Percentiles rank a stretch among this genome's conserved stretches.
Evolutionary conservation across 306 rosid genomes (phyloP).

Genomic region (Cicer pinnatifidum): DNA sequence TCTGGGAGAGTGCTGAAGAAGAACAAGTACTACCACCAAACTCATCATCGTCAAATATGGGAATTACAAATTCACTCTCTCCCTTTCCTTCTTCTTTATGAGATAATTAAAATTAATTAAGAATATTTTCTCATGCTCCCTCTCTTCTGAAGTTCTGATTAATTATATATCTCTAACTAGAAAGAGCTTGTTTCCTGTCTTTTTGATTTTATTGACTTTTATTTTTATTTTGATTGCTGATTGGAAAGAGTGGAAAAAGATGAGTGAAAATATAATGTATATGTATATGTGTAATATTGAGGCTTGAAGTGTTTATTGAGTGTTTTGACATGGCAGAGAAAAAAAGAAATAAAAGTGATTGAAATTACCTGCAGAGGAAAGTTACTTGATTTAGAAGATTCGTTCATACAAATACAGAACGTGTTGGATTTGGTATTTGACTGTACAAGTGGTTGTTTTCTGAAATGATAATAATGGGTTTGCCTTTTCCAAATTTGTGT

Average conservation of each 20-base stretch:
- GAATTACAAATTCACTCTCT: slow-evolving; percentile 52
- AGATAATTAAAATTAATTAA: slow-evolving; percentile 31
- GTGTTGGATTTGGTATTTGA: slow-evolving; percentile 43
- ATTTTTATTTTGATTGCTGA: slow-evolving; percentile 36
- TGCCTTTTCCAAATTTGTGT: slow-evolving; percentile 14
- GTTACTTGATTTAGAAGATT: slow-evolving; percentile 49
- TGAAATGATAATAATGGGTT: slow-evolving; percentile 50
- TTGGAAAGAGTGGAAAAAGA: slow-evolving; percentile 51
- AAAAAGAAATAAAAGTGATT: slow-evolving; percentile 43
- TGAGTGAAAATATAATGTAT: slow-evolving; percentile 46
- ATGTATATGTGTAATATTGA: slow-evolving; percentile 35
- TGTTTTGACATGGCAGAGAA: slow-evolving; percentile 54
- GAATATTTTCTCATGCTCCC: slow-evolving; percentile 14
- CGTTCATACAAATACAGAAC: slow-evolving; percentile 2
- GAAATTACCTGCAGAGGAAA: slow-evolving; percentile 45
- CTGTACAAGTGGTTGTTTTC: slow-evolving; percentile 44
- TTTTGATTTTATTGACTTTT: slow-evolving; percentile 1
- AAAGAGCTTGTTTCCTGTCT: slow-evolving; percentile 25
- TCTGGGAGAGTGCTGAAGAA: slow-evolving; percentile 81
- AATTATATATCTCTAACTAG: slow-evolving; percentile 38
- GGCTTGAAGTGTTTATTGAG: slow-evolving; percentile 58
- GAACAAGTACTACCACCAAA: slow-evolving; percentile 53
- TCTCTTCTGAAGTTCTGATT: background rate
- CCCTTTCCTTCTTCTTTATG: slow-evolving; percentile 77
- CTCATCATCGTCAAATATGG: slow-evolving; percentile 56